These are phyloP conservation scores for Gossypium arboreum DNA, from an alignment of 345 rosid species.

Conservation along the genomic window DNA sequence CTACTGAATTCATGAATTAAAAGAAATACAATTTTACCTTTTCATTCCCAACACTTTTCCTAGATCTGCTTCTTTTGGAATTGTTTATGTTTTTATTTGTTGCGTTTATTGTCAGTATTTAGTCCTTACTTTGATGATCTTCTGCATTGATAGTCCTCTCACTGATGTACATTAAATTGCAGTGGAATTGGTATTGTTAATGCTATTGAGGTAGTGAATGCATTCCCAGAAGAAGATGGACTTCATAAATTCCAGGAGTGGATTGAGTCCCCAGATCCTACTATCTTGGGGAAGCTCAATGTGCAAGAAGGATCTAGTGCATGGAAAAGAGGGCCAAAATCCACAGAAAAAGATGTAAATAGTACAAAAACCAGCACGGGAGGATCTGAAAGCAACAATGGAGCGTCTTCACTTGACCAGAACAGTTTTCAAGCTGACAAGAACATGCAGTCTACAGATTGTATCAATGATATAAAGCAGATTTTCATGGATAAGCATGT, in stretches of 20 bases:
- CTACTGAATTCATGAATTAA: conserved; percentile 8
- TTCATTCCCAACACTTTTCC: not conserved
- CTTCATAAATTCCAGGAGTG: conserved; percentile 84
- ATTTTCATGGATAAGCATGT: conserved; percentile 90
- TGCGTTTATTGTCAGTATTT: not conserved
- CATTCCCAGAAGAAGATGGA: conserved; percentile 92
- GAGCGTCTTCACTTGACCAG: conserved; percentile 28
- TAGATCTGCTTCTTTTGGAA: not conserved
- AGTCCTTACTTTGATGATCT: not conserved
- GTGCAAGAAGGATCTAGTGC: conserved; percentile 30
- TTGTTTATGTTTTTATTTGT: not conserved
- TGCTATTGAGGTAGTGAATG: conserved; percentile 91
- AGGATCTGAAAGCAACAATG: conserved; percentile 18
- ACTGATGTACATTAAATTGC: conserved; percentile 28
- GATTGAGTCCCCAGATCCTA: conserved; percentile 97
- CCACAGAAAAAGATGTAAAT: conserved; percentile 24
- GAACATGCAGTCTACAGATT: conserved; percentile 29
- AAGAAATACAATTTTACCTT: not conserved
- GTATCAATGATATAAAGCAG: conserved; percentile 46
- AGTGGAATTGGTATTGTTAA: conserved; percentile 99
- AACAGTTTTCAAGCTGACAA: conserved; percentile 26
- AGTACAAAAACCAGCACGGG: conserved; percentile 15
- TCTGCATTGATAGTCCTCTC: conserved; percentile 11
- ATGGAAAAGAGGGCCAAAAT: conserved; percentile 44
- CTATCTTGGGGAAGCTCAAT: conserved; percentile 62